Evolutionary conservation across 768 basidiomycete genomes (phyloP).

Genomic region (Suillus hirtellus): DNA sequence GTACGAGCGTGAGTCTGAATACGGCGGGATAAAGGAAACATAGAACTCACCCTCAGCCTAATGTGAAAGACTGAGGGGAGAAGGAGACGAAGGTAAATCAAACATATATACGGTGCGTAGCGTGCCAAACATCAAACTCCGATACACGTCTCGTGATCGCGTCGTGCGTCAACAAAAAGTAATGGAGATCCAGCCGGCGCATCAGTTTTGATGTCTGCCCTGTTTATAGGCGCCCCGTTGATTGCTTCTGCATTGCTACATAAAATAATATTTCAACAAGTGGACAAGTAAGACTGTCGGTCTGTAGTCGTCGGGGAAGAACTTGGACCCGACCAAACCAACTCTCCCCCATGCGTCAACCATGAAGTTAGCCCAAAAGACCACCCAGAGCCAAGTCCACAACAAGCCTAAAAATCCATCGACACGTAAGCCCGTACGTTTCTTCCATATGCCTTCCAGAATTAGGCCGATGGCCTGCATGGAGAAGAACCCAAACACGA

Average conservation of each 20-base stretch:
- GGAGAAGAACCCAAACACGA: conserved; percentile 54
- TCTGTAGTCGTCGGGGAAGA: conserved; percentile 8
- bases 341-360: conserved; percentile 42
- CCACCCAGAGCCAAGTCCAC: conserved; percentile 52
- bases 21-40: no score
- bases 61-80: no score
- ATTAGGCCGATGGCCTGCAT: conserved; percentile 54
- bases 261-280: background rate
- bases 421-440: conserved; percentile 44
- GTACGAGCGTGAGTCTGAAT: no score
- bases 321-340: conserved; percentile 6
- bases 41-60: no score
- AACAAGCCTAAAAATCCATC: conserved; percentile 48
- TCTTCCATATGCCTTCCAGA: conserved; percentile 49
- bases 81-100: no score
- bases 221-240: background rate
- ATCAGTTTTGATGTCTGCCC: background rate
- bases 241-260: background rate
- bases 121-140: no score
- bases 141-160: no score
- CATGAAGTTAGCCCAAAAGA: conserved; percentile 48
- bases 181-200: background rate
- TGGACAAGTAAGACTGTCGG: conserved; percentile 16
- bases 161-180: no score
- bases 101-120: no score